Conservation (phyloP, 371 early-diverging fungal genomes). For the Lichtheimia hyalospora region DNA sequence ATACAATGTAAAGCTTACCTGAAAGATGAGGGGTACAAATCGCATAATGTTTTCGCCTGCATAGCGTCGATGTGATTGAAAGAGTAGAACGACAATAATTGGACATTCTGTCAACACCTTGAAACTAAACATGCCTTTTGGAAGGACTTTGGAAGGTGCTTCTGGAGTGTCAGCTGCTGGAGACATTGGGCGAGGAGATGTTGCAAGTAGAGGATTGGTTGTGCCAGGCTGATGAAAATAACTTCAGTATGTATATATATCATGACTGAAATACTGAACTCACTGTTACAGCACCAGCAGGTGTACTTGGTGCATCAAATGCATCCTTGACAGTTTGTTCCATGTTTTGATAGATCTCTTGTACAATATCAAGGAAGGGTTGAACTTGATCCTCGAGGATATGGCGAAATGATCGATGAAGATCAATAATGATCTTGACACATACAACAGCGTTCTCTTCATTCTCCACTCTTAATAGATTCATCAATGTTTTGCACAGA, state of each 20-base stretch:
- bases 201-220: conserved; percentile 44
- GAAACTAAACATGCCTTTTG: conserved; percentile 83
- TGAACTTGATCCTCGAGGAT: conserved; percentile 85
- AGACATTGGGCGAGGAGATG: conserved; percentile 79
- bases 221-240: conserved; percentile 44
- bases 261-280: neutral
- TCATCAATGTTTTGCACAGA: conserved; percentile 67
- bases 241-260: neutral
- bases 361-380: conserved; percentile 88
- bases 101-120: conserved; percentile 98
- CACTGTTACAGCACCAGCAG: conserved; percentile 56
- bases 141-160: conserved; percentile 64
- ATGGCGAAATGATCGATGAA: conserved; percentile 84
- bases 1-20: conserved; percentile 39
- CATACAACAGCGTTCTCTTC: conserved; percentile 95
- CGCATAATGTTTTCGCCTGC: conserved; percentile 78
- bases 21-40: conserved; percentile 89
- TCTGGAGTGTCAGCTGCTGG: conserved; percentile 71
- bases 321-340: conserved; percentile 79
- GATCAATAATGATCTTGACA: conserved; percentile 92
- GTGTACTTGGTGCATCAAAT: conserved; percentile 72
- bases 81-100: conserved; percentile 94
- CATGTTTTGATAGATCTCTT: conserved; percentile 91
- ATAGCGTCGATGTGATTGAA: conserved; percentile 83
- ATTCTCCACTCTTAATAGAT: conserved; percentile 85